Evolutionary conservation across 768 basidiomycete species (phyloP), one percentile per base, ranked within the genome.

Genomic region (Tricholoma sp.): DNA sequence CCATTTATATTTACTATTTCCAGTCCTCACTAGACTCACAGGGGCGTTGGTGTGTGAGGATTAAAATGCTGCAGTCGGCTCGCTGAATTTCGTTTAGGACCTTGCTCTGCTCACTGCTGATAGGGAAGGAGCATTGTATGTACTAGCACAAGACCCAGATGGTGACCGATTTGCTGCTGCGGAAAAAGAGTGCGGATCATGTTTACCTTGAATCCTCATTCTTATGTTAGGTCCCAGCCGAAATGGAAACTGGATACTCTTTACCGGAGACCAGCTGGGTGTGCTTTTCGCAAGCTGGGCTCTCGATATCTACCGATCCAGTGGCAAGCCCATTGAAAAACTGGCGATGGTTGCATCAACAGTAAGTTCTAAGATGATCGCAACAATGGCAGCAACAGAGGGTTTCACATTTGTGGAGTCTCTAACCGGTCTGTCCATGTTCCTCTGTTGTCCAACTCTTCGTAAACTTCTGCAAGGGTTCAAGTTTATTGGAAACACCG

Each of bases 71-170:
- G 29, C 12, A 29, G 29, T 11, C 27, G n/a, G 14, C 10, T 46
- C n/a, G 24, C 47, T 50, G n/a, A 50, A 24, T 47, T 29, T 16
- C 29, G 31, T 37, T 54, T 60, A 93, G 91, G 83, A 91, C 63
- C 75, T 87, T 4, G 91, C 92, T 1, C 71, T 94, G 51, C 63
- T 68, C 7, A 84, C 82, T 0, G 93, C 91, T 2, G 73, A 83
- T 27, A 58, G 63, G 2, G 71, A 74, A 16, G 77, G 75, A 0
- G 83, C 82, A 4, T 67, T 69, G 21, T 86, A 92, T 66, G 84
- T 95, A 1, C 73, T 95, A 16, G 91, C 94, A 2, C 92, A 95
- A 67, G 94, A 94, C 70, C 94, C 93, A 0, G 93, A 95, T 65
- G 82, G 88, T 4, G 93, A 94, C 71, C 75, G 89, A 34, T 94